These are phyloP conservation scores for Jackrogersella minutella DNA, from an alignment of 495 filamentous ascomycete species.

Conservation along the genomic window DNA sequence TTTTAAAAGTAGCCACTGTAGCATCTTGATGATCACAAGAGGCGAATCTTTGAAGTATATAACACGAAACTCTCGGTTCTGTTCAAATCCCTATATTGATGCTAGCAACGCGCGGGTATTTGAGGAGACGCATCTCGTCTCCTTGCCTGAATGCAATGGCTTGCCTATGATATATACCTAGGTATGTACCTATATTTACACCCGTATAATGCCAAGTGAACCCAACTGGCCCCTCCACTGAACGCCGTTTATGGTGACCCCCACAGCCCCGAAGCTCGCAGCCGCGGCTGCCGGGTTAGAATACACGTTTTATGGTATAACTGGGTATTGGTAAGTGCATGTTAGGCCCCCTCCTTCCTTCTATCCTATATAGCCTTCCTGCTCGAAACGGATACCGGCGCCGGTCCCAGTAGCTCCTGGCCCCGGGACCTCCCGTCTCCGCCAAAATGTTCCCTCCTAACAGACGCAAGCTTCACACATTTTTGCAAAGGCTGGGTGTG, in stretches of 20 bases:
- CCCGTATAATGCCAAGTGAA: not conserved
- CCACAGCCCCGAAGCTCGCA: not conserved
- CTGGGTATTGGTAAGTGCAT: constrained; percentile 17
- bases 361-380: not conserved
- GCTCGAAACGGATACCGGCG: not conserved
- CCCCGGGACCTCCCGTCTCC: constrained; percentile 11
- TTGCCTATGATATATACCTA: too few relatives aligned
- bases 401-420: constrained; percentile 33
- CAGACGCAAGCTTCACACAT: too few relatives aligned
- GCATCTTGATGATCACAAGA: not conserved
- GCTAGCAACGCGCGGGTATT: constrained; percentile 17
- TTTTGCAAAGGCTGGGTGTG: too few relatives aligned
- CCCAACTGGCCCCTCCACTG: not conserved
- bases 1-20: too few relatives aligned
- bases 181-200: constrained; percentile 9
- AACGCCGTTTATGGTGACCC: constrained; percentile 15
- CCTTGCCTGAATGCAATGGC: constrained; percentile 7
- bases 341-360: not conserved
- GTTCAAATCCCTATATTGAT: constrained; percentile 2
- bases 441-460: too few relatives aligned
- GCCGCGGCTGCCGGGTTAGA: not conserved
- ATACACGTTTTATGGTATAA: constrained; percentile 1
- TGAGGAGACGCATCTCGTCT: constrained; percentile 4
- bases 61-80: not conserved
- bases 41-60: not conserved